Evolutionary conservation across 108 stramenopile species (phyloP), one percentile per base, ranked within the genome.

Genomic region (Ochromonas danica): DNA sequence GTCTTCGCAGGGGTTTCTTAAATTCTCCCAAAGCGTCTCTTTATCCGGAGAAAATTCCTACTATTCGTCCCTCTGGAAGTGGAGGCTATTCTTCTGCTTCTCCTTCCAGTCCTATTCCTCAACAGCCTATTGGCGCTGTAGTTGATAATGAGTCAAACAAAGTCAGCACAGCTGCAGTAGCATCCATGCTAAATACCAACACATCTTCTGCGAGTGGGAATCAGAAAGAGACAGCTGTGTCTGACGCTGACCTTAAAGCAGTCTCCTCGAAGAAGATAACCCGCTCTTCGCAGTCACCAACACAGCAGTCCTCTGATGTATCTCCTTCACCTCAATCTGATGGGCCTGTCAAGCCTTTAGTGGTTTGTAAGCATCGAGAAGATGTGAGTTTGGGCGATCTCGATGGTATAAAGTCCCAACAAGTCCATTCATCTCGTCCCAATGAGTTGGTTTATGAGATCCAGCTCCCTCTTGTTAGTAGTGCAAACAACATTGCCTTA

Each of bases 391-490:
- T 75, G 72, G 72, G 72, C 6, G 72, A 75, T 75, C 38, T 75
- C 25, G 42, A 36, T 35, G 71, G 28, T 27, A 0, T n/a, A n/a
- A 27, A 35, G 31, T 0, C 3, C 22, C 0, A 40, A 1, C 0
- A 0, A 1, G 57, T 35, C 38, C 42, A 35, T 61, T 70, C 36
- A 67, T 30, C 31, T 0, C 17, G 77, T 1, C 81, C 81, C 22
- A 65, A 82, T 39, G 81, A 82, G 65, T 74, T 82, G 39, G 62
- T 82, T 2, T 28, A 77, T 17, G 45, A 57, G 2, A 77, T 82
- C 22, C 63, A 82, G 67, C 40, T 82, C 3, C 81, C 81, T 1
- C 61, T 61, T 0, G 0, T 82, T 3, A 82, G 40, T 17, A 43
- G 42, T 36, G 43, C 81, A 63, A 45, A 39, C 25, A 51, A 82